Percentiles rank a stretch among this genome's conserved stretches.
phyloP scores from a whole-genome alignment of 1,284 basidiomycete genomes.

The Heimioporus retisporus region DNA sequence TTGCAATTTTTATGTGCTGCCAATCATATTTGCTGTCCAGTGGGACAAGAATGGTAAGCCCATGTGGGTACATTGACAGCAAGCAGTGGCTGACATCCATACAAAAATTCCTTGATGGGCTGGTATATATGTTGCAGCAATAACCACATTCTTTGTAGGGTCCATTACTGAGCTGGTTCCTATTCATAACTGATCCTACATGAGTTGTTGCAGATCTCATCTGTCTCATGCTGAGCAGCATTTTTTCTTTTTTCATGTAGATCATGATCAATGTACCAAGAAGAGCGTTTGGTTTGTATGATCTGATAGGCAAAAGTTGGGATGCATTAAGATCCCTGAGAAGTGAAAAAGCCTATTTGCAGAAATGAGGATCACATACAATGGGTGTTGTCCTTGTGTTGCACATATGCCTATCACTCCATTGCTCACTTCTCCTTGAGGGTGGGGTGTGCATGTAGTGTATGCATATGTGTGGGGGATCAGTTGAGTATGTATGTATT shows the following conservation, averaged over 20 bases:
- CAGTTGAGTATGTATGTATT: conserved; percentile 63
- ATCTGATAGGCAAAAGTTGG: conserved; percentile 52
- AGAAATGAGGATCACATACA: conserved; percentile 68
- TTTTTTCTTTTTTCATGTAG: conserved; percentile 34
- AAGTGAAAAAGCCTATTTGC: conserved; percentile 60
- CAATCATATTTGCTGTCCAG: conserved; percentile 74
- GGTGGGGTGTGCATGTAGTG: too few relatives aligned
- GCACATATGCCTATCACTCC: neutral
- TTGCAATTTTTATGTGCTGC: conserved; percentile 78
- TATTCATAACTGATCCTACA: conserved; percentile 55
- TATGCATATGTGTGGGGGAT: too few relatives aligned
- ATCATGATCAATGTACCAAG: conserved; percentile 60
- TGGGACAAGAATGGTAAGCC: conserved; percentile 63
- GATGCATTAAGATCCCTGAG: conserved; percentile 60
- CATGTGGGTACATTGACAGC: conserved; percentile 76
- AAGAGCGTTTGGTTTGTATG: conserved; percentile 69
- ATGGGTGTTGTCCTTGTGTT: conserved; percentile 47
- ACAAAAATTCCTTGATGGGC: conserved; percentile 75
- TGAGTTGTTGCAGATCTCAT: conserved; percentile 39
- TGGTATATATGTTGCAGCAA: conserved; percentile 51
- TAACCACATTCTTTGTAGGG: neutral
- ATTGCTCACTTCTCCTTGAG: too few relatives aligned
- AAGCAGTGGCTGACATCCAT: conserved; percentile 83
- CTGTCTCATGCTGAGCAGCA: conserved; percentile 6
- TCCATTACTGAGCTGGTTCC: too few relatives aligned